These are phyloP conservation scores for Ascochyta fabae DNA, from an alignment of 2,329 filamentous ascomycete species.

Conservation along the genomic window DNA sequence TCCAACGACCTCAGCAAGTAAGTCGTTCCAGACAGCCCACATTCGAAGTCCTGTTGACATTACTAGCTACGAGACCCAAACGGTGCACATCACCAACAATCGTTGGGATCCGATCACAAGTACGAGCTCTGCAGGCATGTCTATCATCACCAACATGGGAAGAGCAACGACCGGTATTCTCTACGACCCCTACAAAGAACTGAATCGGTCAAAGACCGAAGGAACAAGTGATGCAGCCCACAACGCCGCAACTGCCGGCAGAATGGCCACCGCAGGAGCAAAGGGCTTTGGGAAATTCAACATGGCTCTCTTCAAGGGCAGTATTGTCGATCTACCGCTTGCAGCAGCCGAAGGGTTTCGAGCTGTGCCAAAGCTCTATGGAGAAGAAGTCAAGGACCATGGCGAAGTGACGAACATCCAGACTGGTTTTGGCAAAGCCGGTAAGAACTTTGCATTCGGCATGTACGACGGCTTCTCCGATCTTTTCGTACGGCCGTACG, in stretches of 20 bases:
- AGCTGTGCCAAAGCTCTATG: constrained; percentile 47
- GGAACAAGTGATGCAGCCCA: constrained; percentile 2
- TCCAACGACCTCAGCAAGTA: constrained; percentile 28
- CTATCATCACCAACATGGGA: constrained; percentile 62
- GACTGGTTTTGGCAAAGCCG: constrained; percentile 41
- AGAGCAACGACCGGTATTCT: constrained; percentile 65
- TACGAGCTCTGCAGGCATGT: constrained; percentile 62
- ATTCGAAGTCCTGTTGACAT: background rate
- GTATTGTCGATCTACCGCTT: constrained; percentile 48
- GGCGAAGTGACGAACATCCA: constrained; percentile 45
- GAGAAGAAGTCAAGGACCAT: constrained; percentile 45
- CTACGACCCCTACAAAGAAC: constrained; percentile 19
- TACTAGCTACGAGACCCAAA: constrained; percentile 25
- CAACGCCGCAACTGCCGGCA: constrained; percentile 11
- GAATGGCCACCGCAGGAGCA: constrained; percentile 18
- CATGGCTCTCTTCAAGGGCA: constrained; percentile 26
- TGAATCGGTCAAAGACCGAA: constrained; percentile 11
- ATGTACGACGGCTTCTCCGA: constrained; percentile 45
- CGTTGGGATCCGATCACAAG: constrained; percentile 71
- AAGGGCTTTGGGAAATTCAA: constrained; percentile 33
- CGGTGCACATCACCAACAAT: constrained; percentile 41
- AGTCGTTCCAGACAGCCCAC: background rate
- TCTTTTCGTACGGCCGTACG: constrained; percentile 39
- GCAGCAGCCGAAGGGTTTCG: constrained; percentile 48
- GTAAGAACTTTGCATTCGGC: constrained; percentile 42